Base-by-base conservation (phyloP, 2,329 filamentous ascomycete genomes). In the Apiospora malaysiana region DNA sequence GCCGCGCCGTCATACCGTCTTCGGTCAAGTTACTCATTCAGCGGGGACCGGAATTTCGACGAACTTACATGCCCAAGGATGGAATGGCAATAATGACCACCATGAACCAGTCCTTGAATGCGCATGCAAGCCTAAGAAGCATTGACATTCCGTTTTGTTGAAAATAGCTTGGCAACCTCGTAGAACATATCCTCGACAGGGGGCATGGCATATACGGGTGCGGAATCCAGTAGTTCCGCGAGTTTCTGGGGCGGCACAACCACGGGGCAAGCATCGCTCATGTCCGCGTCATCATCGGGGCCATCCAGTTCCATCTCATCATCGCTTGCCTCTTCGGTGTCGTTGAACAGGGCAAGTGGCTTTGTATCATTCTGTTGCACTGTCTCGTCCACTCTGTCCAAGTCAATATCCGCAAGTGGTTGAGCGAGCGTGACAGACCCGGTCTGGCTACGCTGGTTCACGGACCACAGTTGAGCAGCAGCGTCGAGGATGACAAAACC, bases 401-500 rank as follows among this genome's bases (percentile, higher is more conserved):
- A 83, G 63, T 83, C 82, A 65, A 90, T 82, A 59, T 89, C 87
- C 32, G 85, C 84, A 43, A 90, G 83, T 18, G 89, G 86, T 75
- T 88, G 87, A 5, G 87, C 87, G 32, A 89, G 82, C 4, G 84
- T 81, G 1, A 88, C 80, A 2, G 86, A 82, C 2, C 84, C 83
- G 42, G 88, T 85, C 71, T 89, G 85, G 43, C 88, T 87, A 75
- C 88, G 88, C 78, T 92, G 89, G 47, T 85, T 84, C 46, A 90
- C 78, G 40, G 87, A 88, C 82, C 90, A 90, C 49, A 97, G 85
- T 76, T 93, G 91, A 18, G 94, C 93, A 0, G 89, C 86, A n/a
- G 91, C 87, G 78, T 97, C 94, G 7, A 97, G 81, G 12, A 92
- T 83, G 49, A 96, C 83, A 79, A 94, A 97, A 5, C 94, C 94